Percentiles rank a stretch among this genome's conserved stretches.
Evolutionary conservation across 352 stramenopile species (phyloP).

Genomic region (Globisporangium parvum): DNA sequence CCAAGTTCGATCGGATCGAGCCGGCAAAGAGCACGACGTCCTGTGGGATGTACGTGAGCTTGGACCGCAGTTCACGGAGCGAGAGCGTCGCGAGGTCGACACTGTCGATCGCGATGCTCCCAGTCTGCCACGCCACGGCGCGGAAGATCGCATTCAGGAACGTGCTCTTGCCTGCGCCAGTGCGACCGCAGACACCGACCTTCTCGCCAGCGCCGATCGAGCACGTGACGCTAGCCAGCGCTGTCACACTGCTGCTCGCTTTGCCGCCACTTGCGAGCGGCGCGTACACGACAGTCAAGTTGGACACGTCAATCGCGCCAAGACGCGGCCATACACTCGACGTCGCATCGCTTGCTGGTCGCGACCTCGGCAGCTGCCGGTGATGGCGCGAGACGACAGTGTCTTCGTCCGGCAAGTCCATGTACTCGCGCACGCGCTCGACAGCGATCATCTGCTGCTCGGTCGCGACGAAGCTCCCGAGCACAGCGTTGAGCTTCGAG

Average conservation of each 20-base stretch:
- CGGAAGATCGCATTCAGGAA: conserved; percentile 82
- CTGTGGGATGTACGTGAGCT: conserved; percentile 82
- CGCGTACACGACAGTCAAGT: conserved; percentile 44
- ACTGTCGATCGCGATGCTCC: conserved; percentile 66
- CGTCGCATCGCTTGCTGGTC: background rate
- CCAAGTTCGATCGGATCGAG: conserved; percentile 81
- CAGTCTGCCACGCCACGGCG: conserved; percentile 40
- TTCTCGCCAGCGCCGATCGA: conserved; percentile 49
- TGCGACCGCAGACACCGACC: conserved; percentile 83
- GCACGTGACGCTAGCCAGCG: conserved; percentile 40
- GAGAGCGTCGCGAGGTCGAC: conserved; percentile 55
- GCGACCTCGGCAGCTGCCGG: background rate
- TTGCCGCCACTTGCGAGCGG: background rate
- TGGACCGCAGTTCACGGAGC: conserved; percentile 53
- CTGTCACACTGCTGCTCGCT: conserved; percentile 19
- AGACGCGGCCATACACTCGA: conserved; percentile 31
- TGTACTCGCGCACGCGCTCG: conserved; percentile 86
- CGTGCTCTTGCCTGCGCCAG: conserved; percentile 88
- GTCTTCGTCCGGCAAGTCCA: conserved; percentile 44
- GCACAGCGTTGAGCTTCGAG: conserved; percentile 78
- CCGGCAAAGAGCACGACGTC: conserved; percentile 78
- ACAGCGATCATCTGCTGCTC: conserved; percentile 91
- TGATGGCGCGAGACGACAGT: conserved; percentile 10
- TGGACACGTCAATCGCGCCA: conserved; percentile 45
- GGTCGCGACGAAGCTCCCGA: conserved; percentile 83